Percentiles rank a stretch among this genome's conserved stretches.
Conservation (phyloP, 768 basidiomycete genomes). For the Sutorius australiensis region DNA sequence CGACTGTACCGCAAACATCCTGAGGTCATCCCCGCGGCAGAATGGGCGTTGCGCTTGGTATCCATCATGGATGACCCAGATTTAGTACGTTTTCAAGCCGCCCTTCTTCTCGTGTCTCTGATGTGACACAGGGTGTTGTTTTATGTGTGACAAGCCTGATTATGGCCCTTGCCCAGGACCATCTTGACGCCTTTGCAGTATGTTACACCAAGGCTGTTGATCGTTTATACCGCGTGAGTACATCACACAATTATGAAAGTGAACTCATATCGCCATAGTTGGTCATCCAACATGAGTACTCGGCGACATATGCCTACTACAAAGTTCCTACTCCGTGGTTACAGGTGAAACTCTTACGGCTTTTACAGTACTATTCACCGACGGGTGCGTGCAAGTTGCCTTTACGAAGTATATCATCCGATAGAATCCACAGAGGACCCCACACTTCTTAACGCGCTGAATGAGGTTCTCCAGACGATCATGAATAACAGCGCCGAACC, state of each 20-base stretch:
- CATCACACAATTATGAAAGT: background rate
- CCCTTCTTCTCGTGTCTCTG: background rate
- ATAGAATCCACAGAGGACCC: slow-evolving; percentile 64
- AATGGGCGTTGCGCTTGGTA: slow-evolving; percentile 95
- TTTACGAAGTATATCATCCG: slow-evolving; percentile 4
- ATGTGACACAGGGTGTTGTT: slow-evolving; percentile 73
- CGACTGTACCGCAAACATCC: slow-evolving; percentile 95
- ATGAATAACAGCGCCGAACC: slow-evolving; percentile 91
- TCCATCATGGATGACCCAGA: slow-evolving; percentile 95
- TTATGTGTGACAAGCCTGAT: slow-evolving; percentile 91
- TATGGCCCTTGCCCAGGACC: slow-evolving; percentile 91
- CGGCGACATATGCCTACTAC: slow-evolving; percentile 91
- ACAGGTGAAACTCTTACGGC: slow-evolving; percentile 89
- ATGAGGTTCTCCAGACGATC: slow-evolving; percentile 81
- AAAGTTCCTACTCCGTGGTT: slow-evolving; percentile 97
- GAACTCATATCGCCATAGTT: slow-evolving; percentile 46
- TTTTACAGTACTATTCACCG: slow-evolving; percentile 94
- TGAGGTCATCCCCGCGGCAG: slow-evolving; percentile 85
- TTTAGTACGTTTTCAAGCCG: slow-evolving; percentile 47
- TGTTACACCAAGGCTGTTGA: slow-evolving; percentile 96
- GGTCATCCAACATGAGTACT: slow-evolving; percentile 86
- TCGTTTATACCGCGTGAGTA: slow-evolving; percentile 71
- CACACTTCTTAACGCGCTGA: slow-evolving; percentile 68
- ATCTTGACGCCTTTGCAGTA: slow-evolving; percentile 84
- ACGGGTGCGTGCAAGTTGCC: slow-evolving; percentile 55